Percentiles rank a stretch among this genome's conserved stretches.
These are phyloP conservation scores for Hygrophila difformis DNA, from an alignment of 257 asterid genomes.

Conservation along the genomic window DNA sequence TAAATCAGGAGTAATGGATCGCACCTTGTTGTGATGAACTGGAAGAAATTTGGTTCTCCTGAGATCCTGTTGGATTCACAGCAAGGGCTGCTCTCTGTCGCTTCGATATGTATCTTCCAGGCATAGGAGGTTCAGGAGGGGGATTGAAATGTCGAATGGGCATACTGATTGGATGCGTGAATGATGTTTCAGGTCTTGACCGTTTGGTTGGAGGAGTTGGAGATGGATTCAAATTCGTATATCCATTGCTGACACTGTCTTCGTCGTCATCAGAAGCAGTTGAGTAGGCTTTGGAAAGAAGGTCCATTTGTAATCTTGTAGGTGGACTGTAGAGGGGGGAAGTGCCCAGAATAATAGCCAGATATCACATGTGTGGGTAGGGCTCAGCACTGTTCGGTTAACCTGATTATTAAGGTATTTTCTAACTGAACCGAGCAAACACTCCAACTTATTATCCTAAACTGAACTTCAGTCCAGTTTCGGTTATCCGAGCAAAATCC, in stretches of 20 bases:
- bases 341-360: no score
- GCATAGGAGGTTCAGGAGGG: slow-evolving; percentile 35
- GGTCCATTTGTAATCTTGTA: no score
- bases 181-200: slow-evolving; percentile 15
- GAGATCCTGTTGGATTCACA: slow-evolving; percentile 14
- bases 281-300: slow-evolving; percentile 54
- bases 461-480: no score
- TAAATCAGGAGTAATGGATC: background rate
- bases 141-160: slow-evolving; percentile 15
- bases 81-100: slow-evolving; percentile 59
- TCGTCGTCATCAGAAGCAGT: slow-evolving; percentile 50
- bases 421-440: no score
- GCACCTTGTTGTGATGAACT: slow-evolving; percentile 19
- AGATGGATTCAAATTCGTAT: slow-evolving; percentile 5
- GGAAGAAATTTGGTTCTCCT: slow-evolving; percentile 7
- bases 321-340: no score
- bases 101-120: slow-evolving; percentile 81
- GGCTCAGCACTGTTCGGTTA: no score
- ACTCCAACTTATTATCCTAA: no score
- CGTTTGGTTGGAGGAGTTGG: slow-evolving; percentile 31
- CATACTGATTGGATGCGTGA: slow-evolving; percentile 1
- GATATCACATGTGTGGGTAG: no score
- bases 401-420: no score
- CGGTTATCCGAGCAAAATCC: no score
- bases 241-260: slow-evolving; percentile 13